phyloP scores from a whole-genome alignment of 306 rosid genomes.

The Cucurbita ficifolia region DNA sequence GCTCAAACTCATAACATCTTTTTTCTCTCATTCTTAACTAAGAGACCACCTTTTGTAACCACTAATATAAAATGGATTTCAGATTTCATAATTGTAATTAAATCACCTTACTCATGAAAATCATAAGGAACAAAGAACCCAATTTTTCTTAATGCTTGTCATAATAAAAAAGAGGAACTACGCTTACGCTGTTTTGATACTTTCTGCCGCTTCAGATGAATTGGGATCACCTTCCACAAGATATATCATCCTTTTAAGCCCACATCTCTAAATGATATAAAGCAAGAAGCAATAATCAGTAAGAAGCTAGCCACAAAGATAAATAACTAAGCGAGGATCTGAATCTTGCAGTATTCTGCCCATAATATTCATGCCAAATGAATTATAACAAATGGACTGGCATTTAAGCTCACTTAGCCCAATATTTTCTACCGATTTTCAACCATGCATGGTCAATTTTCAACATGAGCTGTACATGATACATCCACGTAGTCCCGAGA shows the following conservation, averaged over 20 bases:
- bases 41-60: neutral
- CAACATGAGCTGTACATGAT: neutral
- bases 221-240: constrained; percentile 96
- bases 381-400: neutral
- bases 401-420: neutral
- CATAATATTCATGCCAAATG: neutral
- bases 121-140: neutral
- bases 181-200: constrained; percentile 92
- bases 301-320: neutral
- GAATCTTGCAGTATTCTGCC: neutral
- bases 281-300: constrained; percentile 9
- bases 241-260: constrained; percentile 81
- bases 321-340: neutral
- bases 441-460: neutral
- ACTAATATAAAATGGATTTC: neutral
- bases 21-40: neutral
- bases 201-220: constrained; percentile 84
- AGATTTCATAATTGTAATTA: neutral
- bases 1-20: neutral
- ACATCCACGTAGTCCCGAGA: neutral
- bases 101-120: neutral
- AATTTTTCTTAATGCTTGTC: neutral
- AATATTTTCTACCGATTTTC: neutral
- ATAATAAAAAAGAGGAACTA: neutral
- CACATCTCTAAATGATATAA: constrained; percentile 58